Evolutionary conservation across 140 eudicot species (phyloP).

Genomic region (Cichorium intybus): DNA sequence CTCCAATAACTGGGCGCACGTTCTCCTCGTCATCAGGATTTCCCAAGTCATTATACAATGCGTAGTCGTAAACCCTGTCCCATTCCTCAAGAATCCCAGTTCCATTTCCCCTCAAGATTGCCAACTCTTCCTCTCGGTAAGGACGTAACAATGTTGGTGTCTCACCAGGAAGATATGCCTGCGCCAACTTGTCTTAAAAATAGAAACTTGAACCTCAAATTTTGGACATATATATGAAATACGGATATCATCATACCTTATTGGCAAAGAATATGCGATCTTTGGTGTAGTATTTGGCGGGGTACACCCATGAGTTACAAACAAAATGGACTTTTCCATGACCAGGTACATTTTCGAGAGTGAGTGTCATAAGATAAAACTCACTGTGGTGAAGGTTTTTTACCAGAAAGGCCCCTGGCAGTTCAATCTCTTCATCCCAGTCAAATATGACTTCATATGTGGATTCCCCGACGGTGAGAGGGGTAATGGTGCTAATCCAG

Average conservation of each 20-base stretch:
- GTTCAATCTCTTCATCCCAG: slow-evolving; percentile 58
- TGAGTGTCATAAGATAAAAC: slow-evolving; percentile 59
- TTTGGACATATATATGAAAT: background rate
- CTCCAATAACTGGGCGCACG: slow-evolving; percentile 70
- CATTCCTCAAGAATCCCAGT: slow-evolving; percentile 53
- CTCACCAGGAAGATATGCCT: slow-evolving; percentile 59
- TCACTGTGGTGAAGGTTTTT: slow-evolving; percentile 49
- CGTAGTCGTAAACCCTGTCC: slow-evolving; percentile 80
- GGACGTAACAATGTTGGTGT: slow-evolving; percentile 41
- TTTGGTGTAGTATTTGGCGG: slow-evolving; percentile 35
- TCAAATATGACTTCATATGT: slow-evolving; percentile 43
- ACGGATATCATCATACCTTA: slow-evolving; percentile 26
- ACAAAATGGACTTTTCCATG: slow-evolving; percentile 53
- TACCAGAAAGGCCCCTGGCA: slow-evolving; percentile 59
- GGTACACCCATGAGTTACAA: slow-evolving; percentile 69
- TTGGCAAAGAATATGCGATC: slow-evolving; percentile 57
- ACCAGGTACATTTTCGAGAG: slow-evolving; percentile 54
- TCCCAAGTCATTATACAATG: slow-evolving; percentile 62
- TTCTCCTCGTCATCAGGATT: slow-evolving; percentile 46
- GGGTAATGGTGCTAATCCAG: slow-evolving; percentile 49
- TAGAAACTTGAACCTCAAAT: background rate
- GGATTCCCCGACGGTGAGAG: slow-evolving; percentile 47
- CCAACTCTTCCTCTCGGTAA: slow-evolving; percentile 54
- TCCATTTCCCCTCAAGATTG: slow-evolving; percentile 48
- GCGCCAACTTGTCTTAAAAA: background rate